A percentile compares a stretch with the other conserved stretches of the same genome.
Evolutionary conservation across 2,329 filamentous ascomycete genomes (phyloP).

Genomic region (Fusarium stilboides): DNA sequence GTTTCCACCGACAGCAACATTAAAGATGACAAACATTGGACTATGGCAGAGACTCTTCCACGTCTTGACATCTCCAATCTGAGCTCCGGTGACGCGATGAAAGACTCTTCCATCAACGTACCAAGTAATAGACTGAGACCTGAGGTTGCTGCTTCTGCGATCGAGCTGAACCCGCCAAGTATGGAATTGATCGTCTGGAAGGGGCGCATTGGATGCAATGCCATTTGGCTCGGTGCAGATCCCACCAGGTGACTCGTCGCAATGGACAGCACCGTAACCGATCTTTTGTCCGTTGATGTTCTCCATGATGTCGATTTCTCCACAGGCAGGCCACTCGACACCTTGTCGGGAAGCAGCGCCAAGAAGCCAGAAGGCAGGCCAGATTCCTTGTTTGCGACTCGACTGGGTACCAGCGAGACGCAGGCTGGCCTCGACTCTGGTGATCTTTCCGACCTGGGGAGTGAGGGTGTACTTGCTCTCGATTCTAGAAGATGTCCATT

Average conservation of each 20-base stretch:
- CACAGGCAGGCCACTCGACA: slow-evolving; percentile 66
- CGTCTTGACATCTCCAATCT: slow-evolving; percentile 61
- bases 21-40: slow-evolving; percentile 68
- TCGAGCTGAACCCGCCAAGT: slow-evolving; percentile 67
- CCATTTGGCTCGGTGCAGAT: slow-evolving; percentile 68
- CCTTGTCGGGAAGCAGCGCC: slow-evolving; percentile 65
- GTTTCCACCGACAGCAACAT: slow-evolving; percentile 69
- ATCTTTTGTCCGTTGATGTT: slow-evolving; percentile 65
- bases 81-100: slow-evolving; percentile 60
- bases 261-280: slow-evolving; percentile 68
- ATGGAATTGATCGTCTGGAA: slow-evolving; percentile 63
- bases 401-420: slow-evolving; percentile 62
- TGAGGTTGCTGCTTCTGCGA: slow-evolving; percentile 62
- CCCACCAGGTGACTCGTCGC: slow-evolving; percentile 61
- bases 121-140: slow-evolving; percentile 67
- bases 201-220: slow-evolving; percentile 52
- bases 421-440: slow-evolving; percentile 62
- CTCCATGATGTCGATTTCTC: slow-evolving; percentile 73
- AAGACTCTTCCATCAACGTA: slow-evolving; percentile 62
- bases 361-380: slow-evolving; percentile 73
- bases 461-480: slow-evolving; percentile 66
- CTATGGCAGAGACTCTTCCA: slow-evolving; percentile 67
- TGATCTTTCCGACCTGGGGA: slow-evolving; percentile 62
- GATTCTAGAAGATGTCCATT: slow-evolving; percentile 71
- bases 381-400: slow-evolving; percentile 67